These are phyloP conservation scores for Boechera retrofracta DNA, from an alignment of 345 rosid species.

Conservation along the genomic window DNA sequence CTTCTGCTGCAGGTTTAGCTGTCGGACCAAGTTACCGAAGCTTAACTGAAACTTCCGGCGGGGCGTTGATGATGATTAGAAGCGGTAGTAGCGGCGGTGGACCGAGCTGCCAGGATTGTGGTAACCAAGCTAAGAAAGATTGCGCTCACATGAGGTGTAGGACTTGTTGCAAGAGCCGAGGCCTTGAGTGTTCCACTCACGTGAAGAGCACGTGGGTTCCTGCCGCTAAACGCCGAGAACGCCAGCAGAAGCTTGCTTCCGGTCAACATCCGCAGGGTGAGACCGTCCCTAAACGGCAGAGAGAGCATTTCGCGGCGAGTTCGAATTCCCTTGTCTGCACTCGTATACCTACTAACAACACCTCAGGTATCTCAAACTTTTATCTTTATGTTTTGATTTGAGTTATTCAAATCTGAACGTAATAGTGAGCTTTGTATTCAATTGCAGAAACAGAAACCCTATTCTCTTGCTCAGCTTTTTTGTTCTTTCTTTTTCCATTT, in stretches of 20 bases:
- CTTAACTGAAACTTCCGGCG: constrained; percentile 39
- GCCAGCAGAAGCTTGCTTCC: constrained; percentile 56
- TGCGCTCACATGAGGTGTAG: constrained; percentile 76
- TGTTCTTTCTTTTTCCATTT: constrained; percentile 32
- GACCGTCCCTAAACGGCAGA: constrained; percentile 40
- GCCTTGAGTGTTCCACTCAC: constrained; percentile 75
- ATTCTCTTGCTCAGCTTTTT: constrained; percentile 39
- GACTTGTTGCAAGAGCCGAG: constrained; percentile 84
- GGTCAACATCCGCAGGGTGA: constrained; percentile 45
- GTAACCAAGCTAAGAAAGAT: constrained; percentile 87
- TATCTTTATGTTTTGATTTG: not conserved
- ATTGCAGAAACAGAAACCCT: constrained; percentile 38
- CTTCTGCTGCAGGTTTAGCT: constrained; percentile 52
- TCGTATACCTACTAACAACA: constrained; percentile 41
- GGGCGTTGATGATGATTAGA: constrained; percentile 42
- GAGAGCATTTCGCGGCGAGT: constrained; percentile 29
- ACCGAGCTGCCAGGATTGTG: constrained; percentile 85
- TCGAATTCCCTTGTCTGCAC: constrained; percentile 45
- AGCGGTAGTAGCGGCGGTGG: constrained; percentile 50
- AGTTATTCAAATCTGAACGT: not conserved
- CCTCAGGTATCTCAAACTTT: constrained; percentile 26
- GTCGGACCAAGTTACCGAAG: constrained; percentile 51
- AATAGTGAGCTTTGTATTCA: constrained; percentile 2
- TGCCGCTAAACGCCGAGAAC: constrained; percentile 75
- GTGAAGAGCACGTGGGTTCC: constrained; percentile 90